A percentile compares a stretch with the other conserved stretches of the same genome.
phyloP scores from a whole-genome alignment of 805 yeast genomes.

The Metschnikowia henanensis region DNA sequence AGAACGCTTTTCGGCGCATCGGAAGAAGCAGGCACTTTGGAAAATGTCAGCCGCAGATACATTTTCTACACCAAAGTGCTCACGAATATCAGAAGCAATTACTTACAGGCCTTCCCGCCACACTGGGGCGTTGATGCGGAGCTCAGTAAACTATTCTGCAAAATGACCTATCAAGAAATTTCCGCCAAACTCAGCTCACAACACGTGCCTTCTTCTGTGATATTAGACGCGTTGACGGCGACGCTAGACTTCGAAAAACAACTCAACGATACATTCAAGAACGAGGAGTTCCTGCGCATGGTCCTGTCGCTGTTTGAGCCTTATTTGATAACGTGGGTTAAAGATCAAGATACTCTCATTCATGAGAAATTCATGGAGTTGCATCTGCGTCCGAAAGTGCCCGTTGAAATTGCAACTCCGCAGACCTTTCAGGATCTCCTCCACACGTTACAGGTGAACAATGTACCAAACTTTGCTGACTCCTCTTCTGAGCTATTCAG shows the following conservation, averaged over 20 bases:
- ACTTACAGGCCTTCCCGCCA: slow-evolving; percentile 58
- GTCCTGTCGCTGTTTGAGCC: slow-evolving; percentile 78
- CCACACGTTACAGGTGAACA: slow-evolving; percentile 43
- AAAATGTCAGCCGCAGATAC: slow-evolving; percentile 79
- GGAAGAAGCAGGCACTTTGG: slow-evolving; percentile 95
- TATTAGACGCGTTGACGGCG: slow-evolving; percentile 68
- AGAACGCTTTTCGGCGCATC: slow-evolving; percentile 68
- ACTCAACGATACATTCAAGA: slow-evolving; percentile 61
- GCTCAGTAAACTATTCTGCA: slow-evolving; percentile 63
- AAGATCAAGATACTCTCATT: slow-evolving; percentile 71
- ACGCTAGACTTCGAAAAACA: slow-evolving; percentile 83
- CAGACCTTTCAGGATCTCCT: slow-evolving; percentile 17
- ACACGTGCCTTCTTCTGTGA: slow-evolving; percentile 57
- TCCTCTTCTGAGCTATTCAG: slow-evolving; percentile 88
- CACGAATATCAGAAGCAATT: slow-evolving; percentile 53
- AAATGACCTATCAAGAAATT: slow-evolving; percentile 67
- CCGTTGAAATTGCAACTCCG: slow-evolving; percentile 28
- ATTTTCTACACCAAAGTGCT: slow-evolving; percentile 77
- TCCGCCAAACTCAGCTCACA: slow-evolving; percentile 44
- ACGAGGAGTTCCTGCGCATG: slow-evolving; percentile 44
- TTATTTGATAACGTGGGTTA: slow-evolving; percentile 80
- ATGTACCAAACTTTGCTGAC: slow-evolving; percentile 67
- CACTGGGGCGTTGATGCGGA: slow-evolving; percentile 70
- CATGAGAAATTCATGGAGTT: slow-evolving; percentile 64
- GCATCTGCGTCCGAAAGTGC: slow-evolving; percentile 55